A percentile compares a stretch with the other conserved stretches of the same genome.
These are phyloP conservation scores for Psilocybe azurescens DNA, from an alignment of 768 basidiomycete genomes.

Conservation along the genomic window DNA sequence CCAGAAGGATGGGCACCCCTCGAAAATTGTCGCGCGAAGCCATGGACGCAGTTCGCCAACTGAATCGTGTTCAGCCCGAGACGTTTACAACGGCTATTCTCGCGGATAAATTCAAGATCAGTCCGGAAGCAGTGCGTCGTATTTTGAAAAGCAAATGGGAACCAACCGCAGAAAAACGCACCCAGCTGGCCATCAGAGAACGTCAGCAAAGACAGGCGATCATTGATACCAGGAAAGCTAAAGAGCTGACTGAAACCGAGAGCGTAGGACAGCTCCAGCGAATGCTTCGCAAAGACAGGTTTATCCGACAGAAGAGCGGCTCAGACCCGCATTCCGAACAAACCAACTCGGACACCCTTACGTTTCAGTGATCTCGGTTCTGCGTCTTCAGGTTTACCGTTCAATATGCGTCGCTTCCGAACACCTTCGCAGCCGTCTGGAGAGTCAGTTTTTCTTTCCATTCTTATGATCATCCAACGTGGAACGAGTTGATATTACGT, in stretches of 20 bases:
- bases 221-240: slow-evolving; percentile 41
- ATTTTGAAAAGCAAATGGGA: slow-evolving; percentile 81
- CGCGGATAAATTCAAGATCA: slow-evolving; percentile 79
- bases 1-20: slow-evolving; percentile 80
- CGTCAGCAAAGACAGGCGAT: slow-evolving; percentile 46
- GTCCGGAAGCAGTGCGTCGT: slow-evolving; percentile 80
- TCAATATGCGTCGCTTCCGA: slow-evolving; percentile 22
- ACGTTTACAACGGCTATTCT: slow-evolving; percentile 70
- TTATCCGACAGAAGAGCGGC: slow-evolving; percentile 16
- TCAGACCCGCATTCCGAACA: slow-evolving; percentile 14
- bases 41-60: slow-evolving; percentile 77
- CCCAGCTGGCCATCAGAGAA: slow-evolving; percentile 55
- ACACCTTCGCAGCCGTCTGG: slow-evolving; percentile 18
- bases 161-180: slow-evolving; percentile 58
- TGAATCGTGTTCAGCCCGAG: slow-evolving; percentile 67
- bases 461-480: slow-evolving; percentile 7
- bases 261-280: slow-evolving; percentile 17
- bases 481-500: slow-evolving; percentile 22
- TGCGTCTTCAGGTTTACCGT: background rate
- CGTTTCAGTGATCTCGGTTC: slow-evolving; percentile 40
- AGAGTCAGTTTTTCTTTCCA: slow-evolving; percentile 11
- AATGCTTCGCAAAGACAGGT: slow-evolving; percentile 22
- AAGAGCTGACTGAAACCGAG: slow-evolving; percentile 37
- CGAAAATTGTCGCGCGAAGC: slow-evolving; percentile 83
- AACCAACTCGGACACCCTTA: slow-evolving; percentile 39